These are phyloP conservation scores for Verticillium klebahnii DNA, from an alignment of 2,329 filamentous ascomycete genomes.

Conservation along the genomic window DNA sequence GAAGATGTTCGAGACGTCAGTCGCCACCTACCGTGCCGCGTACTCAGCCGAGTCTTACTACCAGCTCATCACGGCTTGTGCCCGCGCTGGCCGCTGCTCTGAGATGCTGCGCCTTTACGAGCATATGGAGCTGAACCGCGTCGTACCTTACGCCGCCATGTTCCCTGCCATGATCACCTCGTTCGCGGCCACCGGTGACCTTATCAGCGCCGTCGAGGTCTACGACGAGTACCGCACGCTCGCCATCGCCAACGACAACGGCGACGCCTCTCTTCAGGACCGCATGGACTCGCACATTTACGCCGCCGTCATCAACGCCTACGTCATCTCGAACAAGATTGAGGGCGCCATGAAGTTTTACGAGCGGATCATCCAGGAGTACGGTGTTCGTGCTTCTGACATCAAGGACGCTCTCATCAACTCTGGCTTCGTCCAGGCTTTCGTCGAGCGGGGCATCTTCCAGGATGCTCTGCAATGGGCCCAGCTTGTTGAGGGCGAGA, in stretches of 20 bases:
- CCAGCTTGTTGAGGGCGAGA: constrained; percentile 54
- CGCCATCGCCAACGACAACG: constrained; percentile 79
- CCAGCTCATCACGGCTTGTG: constrained; percentile 81
- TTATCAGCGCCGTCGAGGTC: constrained; percentile 85
- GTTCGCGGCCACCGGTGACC: constrained; percentile 75
- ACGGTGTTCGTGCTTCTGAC: constrained; percentile 51
- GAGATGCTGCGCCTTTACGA: constrained; percentile 90
- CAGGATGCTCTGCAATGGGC: constrained; percentile 72
- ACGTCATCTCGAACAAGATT: constrained; percentile 74
- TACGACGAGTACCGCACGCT: constrained; percentile 92
- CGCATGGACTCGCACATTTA: constrained; percentile 83
- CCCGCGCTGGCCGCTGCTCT: constrained; percentile 71
- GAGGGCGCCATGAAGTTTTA: constrained; percentile 84
- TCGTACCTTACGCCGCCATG: constrained; percentile 71
- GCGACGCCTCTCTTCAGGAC: constrained; percentile 61
- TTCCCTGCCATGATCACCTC: constrained; percentile 96
- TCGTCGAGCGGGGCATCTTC: constrained; percentile 66
- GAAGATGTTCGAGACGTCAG: constrained; percentile 77
- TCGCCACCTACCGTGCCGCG: constrained; percentile 53
- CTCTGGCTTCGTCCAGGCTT: constrained; percentile 74
- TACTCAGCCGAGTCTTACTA: constrained; percentile 83
- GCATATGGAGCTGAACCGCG: constrained; percentile 79
- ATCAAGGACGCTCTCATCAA: constrained; percentile 69
- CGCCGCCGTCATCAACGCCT: constrained; percentile 85
- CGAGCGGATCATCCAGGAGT: constrained; percentile 66